Evolutionary conservation across 2,329 filamentous ascomycete species (phyloP), one percentile per base, ranked within the genome.

Genomic region (Colletotrichum magnum): DNA sequence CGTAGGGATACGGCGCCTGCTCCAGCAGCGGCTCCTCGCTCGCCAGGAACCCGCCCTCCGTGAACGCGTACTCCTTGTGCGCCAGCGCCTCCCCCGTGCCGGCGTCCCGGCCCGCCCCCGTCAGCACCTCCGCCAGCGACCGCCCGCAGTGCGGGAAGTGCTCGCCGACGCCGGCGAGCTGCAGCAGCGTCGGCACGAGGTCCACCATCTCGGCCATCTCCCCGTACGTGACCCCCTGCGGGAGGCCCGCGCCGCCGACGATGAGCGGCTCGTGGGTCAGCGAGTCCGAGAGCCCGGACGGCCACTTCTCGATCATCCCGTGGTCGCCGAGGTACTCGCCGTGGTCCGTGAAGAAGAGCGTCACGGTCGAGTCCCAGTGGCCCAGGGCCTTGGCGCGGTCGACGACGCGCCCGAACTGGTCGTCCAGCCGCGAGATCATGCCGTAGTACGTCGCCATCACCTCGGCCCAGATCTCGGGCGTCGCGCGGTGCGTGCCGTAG

Each of bases 231-330:
- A 77, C 76, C 5, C 79, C 79, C 6, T 75, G 59, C 1, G 81
- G 81, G 0, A 85, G 64, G 0, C 82, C 82, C 0, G 75, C 81
- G 0, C 83, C 82, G 1, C 77, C 83, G 16, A 85, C 76, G 24
- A 85, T 80, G 0, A 85, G 74, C 0, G 83, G 84, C 58, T 84
- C 81, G 16, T 81, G 81, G 0, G 80, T 76, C 1, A 86, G 76
- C 1, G 77, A 76, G 39, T 85, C 80, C 0, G 79, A 83, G 0
- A 85, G 71, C 3, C 80, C 83, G 0, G 80, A 83, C 0, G 82
- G 83, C 83, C 84, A 85, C 65, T 86, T 86, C 72, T 86, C 83
- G 24, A 86, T 82, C 13, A 85, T 73, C 0, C 83, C 83, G 60
- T 84, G 77, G 59, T 86, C 83, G 13, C 83, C 83, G 0, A 86